A percentile compares a stretch with the other conserved stretches of the same genome.
These are phyloP conservation scores for Colletotrichum ledebouriae DNA, from an alignment of 2,329 filamentous ascomycete genomes.

Conservation along the genomic window DNA sequence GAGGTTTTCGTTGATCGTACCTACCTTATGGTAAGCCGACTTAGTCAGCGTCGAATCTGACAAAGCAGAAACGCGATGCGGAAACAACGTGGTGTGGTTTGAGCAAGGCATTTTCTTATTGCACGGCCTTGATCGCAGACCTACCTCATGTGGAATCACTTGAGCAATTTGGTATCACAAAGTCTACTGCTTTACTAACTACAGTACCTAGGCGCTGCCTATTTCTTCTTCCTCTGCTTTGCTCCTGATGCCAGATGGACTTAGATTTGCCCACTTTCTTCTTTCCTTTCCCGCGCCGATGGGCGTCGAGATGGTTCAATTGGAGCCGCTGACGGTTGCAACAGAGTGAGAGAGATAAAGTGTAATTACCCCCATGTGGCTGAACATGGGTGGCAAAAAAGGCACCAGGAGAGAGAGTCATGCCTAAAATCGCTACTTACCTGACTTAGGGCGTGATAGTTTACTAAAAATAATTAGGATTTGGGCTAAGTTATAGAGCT, in stretches of 20 bases:
- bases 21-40: neutral
- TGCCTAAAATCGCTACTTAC: too few relatives aligned
- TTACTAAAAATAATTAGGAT: too few relatives aligned
- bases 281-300: neutral
- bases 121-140: neutral
- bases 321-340: conserved; percentile 1
- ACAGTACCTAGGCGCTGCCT: neutral
- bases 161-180: neutral
- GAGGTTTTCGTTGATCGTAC: neutral
- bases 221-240: conserved; percentile 19
- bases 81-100: too few relatives aligned
- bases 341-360: neutral
- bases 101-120: neutral
- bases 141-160: neutral
- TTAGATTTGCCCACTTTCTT: conserved; percentile 19
- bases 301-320: conserved; percentile 9
- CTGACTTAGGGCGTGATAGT: too few relatives aligned
- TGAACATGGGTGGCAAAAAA: too few relatives aligned
- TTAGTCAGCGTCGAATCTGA: conserved; percentile 11
- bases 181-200: conserved; percentile 13
- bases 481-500: too few relatives aligned
- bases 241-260: conserved; percentile 13
- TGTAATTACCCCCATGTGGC: too few relatives aligned
- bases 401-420: neutral
- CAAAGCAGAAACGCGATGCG: neutral